phyloP scores from a whole-genome alignment of 495 filamentous ascomycete species.

The Penicillium desertorum region DNA sequence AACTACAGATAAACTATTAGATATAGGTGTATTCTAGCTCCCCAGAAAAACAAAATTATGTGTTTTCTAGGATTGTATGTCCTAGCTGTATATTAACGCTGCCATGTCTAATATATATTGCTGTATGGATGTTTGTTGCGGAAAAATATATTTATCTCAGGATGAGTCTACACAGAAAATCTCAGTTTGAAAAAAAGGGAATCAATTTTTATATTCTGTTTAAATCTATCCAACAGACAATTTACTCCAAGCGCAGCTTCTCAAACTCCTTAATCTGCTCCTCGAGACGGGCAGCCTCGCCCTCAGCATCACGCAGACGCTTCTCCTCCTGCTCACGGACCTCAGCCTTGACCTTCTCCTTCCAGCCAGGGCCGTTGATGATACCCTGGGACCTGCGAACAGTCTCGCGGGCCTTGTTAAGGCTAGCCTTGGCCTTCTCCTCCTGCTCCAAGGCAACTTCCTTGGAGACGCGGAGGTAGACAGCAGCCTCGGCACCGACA shows the following conservation, averaged over 20 bases:
- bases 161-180: not conserved
- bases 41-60: not conserved
- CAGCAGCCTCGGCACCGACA: constrained; percentile 62
- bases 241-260: constrained; percentile 49
- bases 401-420: constrained; percentile 38
- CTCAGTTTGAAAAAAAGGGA: constrained; percentile 7
- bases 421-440: constrained; percentile 59
- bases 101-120: no score
- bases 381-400: constrained; percentile 38
- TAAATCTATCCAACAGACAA: constrained; percentile 7
- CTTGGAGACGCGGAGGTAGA: constrained; percentile 68
- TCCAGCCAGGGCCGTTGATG: constrained; percentile 39
- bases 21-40: not conserved
- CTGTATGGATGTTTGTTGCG: no score
- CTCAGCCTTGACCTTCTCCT: constrained; percentile 51
- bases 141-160: not conserved
- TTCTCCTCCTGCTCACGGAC: constrained; percentile 60
- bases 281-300: constrained; percentile 54
- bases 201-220: constrained; percentile 21
- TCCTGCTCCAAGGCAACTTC: constrained; percentile 66
- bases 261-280: constrained; percentile 52
- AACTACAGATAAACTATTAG: no score
- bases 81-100: not conserved
- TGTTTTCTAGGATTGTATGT: not conserved
- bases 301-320: constrained; percentile 58